A percentile compares a stretch with the other conserved stretches of the same genome.
phyloP scores from a whole-genome alignment of 2,329 filamentous ascomycete species.

The Fusarium chlamydosporum region DNA sequence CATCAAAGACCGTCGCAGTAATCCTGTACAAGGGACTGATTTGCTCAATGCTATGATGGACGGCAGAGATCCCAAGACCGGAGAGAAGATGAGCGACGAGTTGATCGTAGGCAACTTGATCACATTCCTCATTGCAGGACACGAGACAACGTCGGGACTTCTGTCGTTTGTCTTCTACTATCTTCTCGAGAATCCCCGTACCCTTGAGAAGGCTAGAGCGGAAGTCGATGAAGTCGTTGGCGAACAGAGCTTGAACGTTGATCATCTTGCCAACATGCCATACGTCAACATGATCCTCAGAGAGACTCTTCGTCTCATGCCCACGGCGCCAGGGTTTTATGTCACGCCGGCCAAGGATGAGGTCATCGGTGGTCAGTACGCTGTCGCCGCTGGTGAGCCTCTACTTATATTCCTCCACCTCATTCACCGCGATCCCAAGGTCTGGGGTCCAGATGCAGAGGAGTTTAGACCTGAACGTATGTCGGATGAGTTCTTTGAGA shows the following conservation, averaged over 20 bases:
- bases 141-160: constrained; percentile 1
- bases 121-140: constrained; percentile 13
- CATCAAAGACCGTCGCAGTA: background rate
- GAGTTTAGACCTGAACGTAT: constrained; percentile 21
- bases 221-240: constrained; percentile 8
- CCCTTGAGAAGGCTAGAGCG: background rate
- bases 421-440: constrained; percentile 6
- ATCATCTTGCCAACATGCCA: constrained; percentile 12
- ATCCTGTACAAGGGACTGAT: background rate
- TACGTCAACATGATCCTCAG: constrained; percentile 24
- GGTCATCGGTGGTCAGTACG: constrained; percentile 2
- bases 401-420: background rate
- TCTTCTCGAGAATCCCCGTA: background rate
- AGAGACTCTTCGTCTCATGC: constrained; percentile 24
- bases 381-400: background rate
- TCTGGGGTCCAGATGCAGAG: constrained; percentile 14
- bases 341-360: constrained; percentile 15
- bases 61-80: constrained; percentile 15
- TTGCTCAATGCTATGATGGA: constrained; percentile 3
- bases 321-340: constrained; percentile 1
- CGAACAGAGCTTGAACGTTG: background rate
- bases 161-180: constrained; percentile 23
- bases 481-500: constrained; percentile 11
- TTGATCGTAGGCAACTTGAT: constrained; percentile 12
- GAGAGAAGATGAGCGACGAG: background rate